These are phyloP conservation scores for Agastache rugosa DNA, from an alignment of 257 asterid genomes.

Conservation along the genomic window DNA sequence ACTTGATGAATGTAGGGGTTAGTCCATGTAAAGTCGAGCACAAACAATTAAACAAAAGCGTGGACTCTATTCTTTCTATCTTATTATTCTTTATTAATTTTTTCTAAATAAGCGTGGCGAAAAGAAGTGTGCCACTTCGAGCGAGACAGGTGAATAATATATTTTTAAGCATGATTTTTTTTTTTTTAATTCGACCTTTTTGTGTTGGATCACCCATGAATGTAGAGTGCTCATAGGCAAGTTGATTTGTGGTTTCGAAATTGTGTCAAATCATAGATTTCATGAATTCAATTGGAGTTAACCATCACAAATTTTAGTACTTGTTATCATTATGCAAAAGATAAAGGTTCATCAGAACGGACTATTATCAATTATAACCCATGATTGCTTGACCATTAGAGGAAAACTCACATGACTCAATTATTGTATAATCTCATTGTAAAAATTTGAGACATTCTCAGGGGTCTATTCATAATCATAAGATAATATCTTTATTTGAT, in stretches of 20 bases:
- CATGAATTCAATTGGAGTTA: constrained; percentile 22
- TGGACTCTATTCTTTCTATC: too few relatives aligned
- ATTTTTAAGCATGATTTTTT: too few relatives aligned
- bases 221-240: neutral
- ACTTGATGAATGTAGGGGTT: too few relatives aligned
- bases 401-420: constrained; percentile 29
- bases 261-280: constrained; percentile 11
- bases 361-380: constrained; percentile 26
- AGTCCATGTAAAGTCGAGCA: too few relatives aligned
- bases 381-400: constrained; percentile 34
- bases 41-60: too few relatives aligned
- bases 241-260: constrained; percentile 13
- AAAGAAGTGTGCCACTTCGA: too few relatives aligned
- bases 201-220: too few relatives aligned
- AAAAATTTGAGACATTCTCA: neutral
- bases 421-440: constrained; percentile 15
- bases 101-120: too few relatives aligned
- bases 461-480: too few relatives aligned
- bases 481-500: too few relatives aligned
- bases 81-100: too few relatives aligned
- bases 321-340: constrained; percentile 19
- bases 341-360: constrained; percentile 15
- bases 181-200: neutral
- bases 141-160: too few relatives aligned
- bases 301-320: neutral